Evolutionary conservation across 768 basidiomycete species (phyloP).

Genomic region (Hypsizygus marmoreus): DNA sequence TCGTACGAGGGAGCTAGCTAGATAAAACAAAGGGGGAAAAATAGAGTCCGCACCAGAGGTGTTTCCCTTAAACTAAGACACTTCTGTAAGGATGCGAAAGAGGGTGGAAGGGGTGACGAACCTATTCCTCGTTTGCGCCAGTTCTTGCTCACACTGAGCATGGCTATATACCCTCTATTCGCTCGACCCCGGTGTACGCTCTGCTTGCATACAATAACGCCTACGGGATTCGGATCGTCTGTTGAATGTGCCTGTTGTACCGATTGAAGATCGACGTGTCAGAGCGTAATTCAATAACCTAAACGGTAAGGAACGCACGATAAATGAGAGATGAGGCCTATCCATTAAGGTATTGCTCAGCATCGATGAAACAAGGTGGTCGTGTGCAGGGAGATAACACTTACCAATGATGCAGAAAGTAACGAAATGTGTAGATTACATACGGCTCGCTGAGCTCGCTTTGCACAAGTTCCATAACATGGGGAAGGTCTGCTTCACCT

Average conservation of each 20-base stretch:
- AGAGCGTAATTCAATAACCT: not conserved
- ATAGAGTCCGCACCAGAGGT: constrained; percentile 49
- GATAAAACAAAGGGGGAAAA: constrained; percentile 35
- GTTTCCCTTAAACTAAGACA: constrained; percentile 48
- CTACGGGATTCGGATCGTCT: constrained; percentile 60
- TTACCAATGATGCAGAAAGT: constrained; percentile 95
- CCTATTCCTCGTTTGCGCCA: constrained; percentile 94
- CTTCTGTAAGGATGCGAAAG: constrained; percentile 42
- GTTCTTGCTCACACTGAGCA: constrained; percentile 86
- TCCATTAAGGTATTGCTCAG: constrained; percentile 16
- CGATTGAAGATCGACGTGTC: not conserved
- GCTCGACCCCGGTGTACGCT: constrained; percentile 75
- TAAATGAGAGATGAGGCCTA: constrained; percentile 89
- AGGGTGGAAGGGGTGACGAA: constrained; percentile 46
- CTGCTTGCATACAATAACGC: constrained; percentile 97
- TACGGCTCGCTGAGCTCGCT: constrained; percentile 95
- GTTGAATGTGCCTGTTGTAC: constrained; percentile 57
- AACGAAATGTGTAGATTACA: constrained; percentile 94
- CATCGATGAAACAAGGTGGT: constrained; percentile 20
- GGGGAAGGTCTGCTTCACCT: constrained; percentile 77
- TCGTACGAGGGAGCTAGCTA: constrained; percentile 85
- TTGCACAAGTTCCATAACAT: constrained; percentile 87
- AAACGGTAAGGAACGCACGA: constrained; percentile 44
- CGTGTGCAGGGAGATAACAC: constrained; percentile 39
- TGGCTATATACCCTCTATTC: constrained; percentile 96